These are phyloP conservation scores for Colletotrichum acutatum DNA, from an alignment of 2,329 filamentous ascomycete genomes.

Conservation along the genomic window DNA sequence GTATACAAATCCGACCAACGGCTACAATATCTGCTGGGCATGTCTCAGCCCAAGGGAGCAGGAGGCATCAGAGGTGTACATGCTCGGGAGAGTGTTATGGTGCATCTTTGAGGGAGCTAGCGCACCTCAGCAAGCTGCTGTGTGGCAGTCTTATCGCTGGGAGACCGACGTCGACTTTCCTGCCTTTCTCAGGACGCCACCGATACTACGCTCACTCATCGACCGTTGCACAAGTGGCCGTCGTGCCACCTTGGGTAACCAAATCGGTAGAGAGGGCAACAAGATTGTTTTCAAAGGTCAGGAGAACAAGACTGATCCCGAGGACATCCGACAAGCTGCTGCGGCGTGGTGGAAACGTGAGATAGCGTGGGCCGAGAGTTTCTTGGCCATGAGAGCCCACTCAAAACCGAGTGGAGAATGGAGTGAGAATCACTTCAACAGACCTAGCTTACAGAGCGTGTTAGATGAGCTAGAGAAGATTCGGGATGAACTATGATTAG, in stretches of 20 bases:
- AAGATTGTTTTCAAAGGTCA: slow-evolving; percentile 55
- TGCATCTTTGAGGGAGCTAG: slow-evolving; percentile 71
- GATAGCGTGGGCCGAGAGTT: slow-evolving; percentile 58
- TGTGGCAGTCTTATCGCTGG: slow-evolving; percentile 69
- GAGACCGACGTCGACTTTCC: slow-evolving; percentile 69
- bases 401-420: slow-evolving; percentile 53
- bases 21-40: slow-evolving; percentile 68
- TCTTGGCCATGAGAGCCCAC: slow-evolving; percentile 53
- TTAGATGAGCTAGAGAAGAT: slow-evolving; percentile 34
- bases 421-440: slow-evolving; percentile 61
- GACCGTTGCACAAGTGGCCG: slow-evolving; percentile 63
- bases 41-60: slow-evolving; percentile 62
- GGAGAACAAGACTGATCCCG: slow-evolving; percentile 46
- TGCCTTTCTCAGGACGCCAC: slow-evolving; percentile 58
- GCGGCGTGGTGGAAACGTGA: slow-evolving; percentile 61
- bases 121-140: slow-evolving; percentile 65
- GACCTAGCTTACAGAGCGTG: slow-evolving; percentile 60
- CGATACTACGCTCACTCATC: slow-evolving; percentile 57
- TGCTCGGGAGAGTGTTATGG: slow-evolving; percentile 71
- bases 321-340: slow-evolving; percentile 51
- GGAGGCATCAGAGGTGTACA: slow-evolving; percentile 70
- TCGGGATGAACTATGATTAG: slow-evolving; percentile 40
- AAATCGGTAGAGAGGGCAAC: slow-evolving; percentile 57
- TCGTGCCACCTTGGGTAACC: slow-evolving; percentile 54
- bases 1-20: slow-evolving; percentile 58